Percentiles rank a stretch among this genome's conserved stretches.
phyloP scores from a whole-genome alignment of 2,329 filamentous ascomycete species.

The Zymoseptoria crescenta region DNA sequence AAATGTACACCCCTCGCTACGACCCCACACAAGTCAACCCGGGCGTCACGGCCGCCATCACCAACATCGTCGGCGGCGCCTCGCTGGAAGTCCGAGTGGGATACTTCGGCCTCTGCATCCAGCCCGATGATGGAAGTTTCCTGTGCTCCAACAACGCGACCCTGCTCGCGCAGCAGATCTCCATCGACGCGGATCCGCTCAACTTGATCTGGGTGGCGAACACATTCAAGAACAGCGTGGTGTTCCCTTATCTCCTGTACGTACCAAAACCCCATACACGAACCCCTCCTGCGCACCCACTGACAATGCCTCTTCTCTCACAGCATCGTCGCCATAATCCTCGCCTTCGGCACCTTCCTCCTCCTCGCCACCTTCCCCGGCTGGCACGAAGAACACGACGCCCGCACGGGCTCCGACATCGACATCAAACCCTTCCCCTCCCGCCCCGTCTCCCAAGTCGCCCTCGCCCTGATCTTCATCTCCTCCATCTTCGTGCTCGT shows the following conservation, averaged over 20 bases:
- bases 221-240: conserved; percentile 97
- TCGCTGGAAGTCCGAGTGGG: conserved; percentile 84
- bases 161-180: conserved; percentile 78
- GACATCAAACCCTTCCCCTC: conserved; percentile 94
- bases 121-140: conserved; percentile 77
- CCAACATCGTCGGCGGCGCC: conserved; percentile 80
- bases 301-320: conserved; percentile 4
- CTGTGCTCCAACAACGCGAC: conserved; percentile 97
- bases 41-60: conserved; percentile 73
- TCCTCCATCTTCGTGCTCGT: conserved; percentile 59
- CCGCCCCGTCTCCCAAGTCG: conserved; percentile 83
- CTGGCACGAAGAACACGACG: conserved; percentile 88
- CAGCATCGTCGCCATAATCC: conserved; percentile 94
- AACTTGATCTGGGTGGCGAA: conserved; percentile 95
- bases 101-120: conserved; percentile 97
- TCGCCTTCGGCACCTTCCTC: conserved; percentile 92
- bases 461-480: conserved; percentile 82
- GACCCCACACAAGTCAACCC: conserved; percentile 86
- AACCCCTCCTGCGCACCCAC: not conserved
- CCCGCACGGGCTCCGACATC: conserved; percentile 65
- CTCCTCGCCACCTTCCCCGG: conserved; percentile 93
- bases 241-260: conserved; percentile 93
- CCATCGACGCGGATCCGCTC: conserved; percentile 85
- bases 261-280: conserved; percentile 27
- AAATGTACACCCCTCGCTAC: conserved; percentile 73